Conservation (phyloP, 306 rosid species). For the Prosopis cineraria region DNA sequence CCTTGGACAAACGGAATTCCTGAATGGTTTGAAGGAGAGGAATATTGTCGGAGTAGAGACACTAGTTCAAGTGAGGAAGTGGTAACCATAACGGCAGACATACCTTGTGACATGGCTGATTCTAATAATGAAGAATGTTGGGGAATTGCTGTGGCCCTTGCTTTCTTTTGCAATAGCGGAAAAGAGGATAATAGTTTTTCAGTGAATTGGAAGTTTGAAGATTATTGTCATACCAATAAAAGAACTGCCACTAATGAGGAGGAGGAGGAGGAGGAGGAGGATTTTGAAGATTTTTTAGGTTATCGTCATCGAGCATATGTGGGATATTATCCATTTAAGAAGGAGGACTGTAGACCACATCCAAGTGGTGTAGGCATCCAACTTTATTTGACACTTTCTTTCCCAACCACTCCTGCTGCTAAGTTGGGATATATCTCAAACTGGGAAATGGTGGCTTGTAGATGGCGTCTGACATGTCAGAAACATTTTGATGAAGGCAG, state of each 20-base stretch:
- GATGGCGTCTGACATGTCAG: neutral
- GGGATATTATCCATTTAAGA: neutral
- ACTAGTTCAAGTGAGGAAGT: neutral
- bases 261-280: too few relatives aligned
- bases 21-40: neutral
- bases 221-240: neutral
- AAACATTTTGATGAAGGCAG: neutral
- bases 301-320: neutral
- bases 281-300: too few relatives aligned
- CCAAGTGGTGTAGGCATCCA: neutral
- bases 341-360: neutral
- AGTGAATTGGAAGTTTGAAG: neutral
- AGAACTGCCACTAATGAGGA: too few relatives aligned
- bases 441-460: neutral
- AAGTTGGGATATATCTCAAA: too few relatives aligned
- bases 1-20: neutral
- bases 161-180: neutral
- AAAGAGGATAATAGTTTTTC: neutral
- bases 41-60: neutral
- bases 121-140: neutral
- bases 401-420: neutral
- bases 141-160: neutral
- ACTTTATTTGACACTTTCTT: neutral
- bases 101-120: neutral
- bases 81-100: neutral